Evolutionary conservation across 73 alveolate species (phyloP).

Genomic region (Uronychia setigera): DNA sequence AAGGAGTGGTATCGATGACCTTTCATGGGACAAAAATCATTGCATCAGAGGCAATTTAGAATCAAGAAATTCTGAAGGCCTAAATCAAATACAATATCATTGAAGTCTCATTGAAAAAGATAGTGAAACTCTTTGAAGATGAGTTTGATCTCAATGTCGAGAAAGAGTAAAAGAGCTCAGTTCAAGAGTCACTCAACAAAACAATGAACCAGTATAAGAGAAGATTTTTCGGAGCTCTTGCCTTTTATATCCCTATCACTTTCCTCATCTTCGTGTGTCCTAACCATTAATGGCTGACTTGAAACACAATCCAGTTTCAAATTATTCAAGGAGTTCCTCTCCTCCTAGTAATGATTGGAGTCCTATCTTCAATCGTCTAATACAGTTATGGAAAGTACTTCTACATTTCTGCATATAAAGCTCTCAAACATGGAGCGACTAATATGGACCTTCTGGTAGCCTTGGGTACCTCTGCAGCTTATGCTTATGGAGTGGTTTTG

Average conservation of each 20-base stretch:
- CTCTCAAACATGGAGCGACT: slow-evolving; percentile 43
- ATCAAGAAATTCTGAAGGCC: no score
- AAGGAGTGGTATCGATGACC: no score
- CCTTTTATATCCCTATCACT: slow-evolving; percentile 36
- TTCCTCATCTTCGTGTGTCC: slow-evolving; percentile 27
- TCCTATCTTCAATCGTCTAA: slow-evolving; percentile 19
- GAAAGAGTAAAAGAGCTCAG: no score
- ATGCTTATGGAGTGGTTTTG: slow-evolving; percentile 36
- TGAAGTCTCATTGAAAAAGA: no score
- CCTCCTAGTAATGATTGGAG: slow-evolving; percentile 35
- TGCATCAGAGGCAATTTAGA: no score
- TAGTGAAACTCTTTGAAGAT: no score
- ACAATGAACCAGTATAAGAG: not conserved
- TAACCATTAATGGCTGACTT: slow-evolving; percentile 17
- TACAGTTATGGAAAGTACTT: slow-evolving; percentile 36
- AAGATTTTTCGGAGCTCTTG: slow-evolving; percentile 12
- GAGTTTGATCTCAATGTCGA: no score
- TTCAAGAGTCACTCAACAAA: not conserved
- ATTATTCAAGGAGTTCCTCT: slow-evolving; percentile 24
- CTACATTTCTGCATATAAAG: slow-evolving; percentile 37
- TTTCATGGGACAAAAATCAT: no score
- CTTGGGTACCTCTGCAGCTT: slow-evolving; percentile 63
- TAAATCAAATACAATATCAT: no score
- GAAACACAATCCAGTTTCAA: not conserved
- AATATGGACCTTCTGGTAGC: slow-evolving; percentile 61